Evolutionary conservation across 2,329 filamentous ascomycete genomes (phyloP).

Genomic region (Cercospora sp.): DNA sequence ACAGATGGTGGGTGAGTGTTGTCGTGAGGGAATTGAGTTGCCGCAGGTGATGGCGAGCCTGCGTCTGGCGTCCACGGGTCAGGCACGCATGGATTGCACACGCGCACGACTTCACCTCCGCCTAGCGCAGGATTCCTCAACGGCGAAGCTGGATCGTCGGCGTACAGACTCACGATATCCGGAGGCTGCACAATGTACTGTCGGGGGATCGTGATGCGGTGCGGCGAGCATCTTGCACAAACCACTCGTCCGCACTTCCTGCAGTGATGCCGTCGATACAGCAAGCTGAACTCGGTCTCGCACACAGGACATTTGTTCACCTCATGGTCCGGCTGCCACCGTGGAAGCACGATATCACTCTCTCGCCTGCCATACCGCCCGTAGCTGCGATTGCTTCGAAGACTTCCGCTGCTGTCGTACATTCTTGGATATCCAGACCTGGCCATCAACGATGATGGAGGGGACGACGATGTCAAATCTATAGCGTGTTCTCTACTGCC

Average conservation of each 20-base stretch:
- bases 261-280: slow-evolving; percentile 90
- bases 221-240: slow-evolving; percentile 84
- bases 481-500: slow-evolving; percentile 25
- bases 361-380: slow-evolving; percentile 15
- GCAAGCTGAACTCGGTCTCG: slow-evolving; percentile 73
- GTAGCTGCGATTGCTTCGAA: neutral
- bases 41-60: neutral
- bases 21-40: neutral
- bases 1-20: neutral
- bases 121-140: slow-evolving; percentile 54
- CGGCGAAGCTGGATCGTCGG: slow-evolving; percentile 16
- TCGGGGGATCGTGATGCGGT: slow-evolving; percentile 89
- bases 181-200: slow-evolving; percentile 88
- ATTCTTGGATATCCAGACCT: slow-evolving; percentile 10
- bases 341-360: slow-evolving; percentile 61
- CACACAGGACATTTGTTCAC: slow-evolving; percentile 85
- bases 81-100: slow-evolving; percentile 72
- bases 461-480: slow-evolving; percentile 29
- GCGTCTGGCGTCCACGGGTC: slow-evolving; percentile 50
- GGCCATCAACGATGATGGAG: neutral
- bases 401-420: slow-evolving; percentile 10
- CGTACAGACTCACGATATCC: slow-evolving; percentile 19
- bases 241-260: slow-evolving; percentile 93
- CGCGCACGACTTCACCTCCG: slow-evolving; percentile 66
- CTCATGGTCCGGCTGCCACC: slow-evolving; percentile 86